Conservation (phyloP, 2,329 filamentous ascomycete genomes). For the Xenoacremonium recifei region DNA sequence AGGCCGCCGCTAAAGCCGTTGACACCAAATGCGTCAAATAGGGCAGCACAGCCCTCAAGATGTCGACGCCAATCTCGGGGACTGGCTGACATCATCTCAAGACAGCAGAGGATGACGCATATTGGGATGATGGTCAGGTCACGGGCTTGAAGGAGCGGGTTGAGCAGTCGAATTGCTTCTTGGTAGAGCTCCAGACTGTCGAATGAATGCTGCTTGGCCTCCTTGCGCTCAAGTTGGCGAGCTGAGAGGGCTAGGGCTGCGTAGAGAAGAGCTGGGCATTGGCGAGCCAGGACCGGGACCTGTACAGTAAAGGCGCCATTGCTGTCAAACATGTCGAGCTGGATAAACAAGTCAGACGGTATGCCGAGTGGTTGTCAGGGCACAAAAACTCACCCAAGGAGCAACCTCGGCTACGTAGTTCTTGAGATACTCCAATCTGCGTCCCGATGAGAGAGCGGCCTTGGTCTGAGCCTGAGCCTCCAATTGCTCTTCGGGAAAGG, state of each 20-base stretch:
- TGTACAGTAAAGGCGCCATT: conserved; percentile 51
- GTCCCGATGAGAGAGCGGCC: conserved; percentile 29
- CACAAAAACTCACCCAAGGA: conserved; percentile 40
- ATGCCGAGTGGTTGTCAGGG: conserved; percentile 12
- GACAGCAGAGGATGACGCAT: conserved; percentile 38
- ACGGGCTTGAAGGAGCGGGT: conserved; percentile 32
- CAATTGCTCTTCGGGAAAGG: conserved; percentile 16
- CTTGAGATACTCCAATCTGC: conserved; percentile 40
- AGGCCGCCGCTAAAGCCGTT: conserved; percentile 52
- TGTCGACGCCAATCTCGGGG: conserved; percentile 53
- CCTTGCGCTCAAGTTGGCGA: conserved; percentile 51
- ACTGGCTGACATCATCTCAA: conserved; percentile 44
- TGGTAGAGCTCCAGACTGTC: conserved; percentile 56
- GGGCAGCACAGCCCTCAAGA: conserved; percentile 55
- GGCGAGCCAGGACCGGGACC: conserved; percentile 47
- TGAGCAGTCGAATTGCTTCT: conserved; percentile 46
- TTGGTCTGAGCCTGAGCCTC: conserved; percentile 21
- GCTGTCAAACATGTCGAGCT: conserved; percentile 59
- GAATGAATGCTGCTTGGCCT: conserved; percentile 41
- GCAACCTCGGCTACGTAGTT: conserved; percentile 54
- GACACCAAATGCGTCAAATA: conserved; percentile 53
- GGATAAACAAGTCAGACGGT: conserved; percentile 8
- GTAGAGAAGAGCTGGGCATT: conserved; percentile 46
- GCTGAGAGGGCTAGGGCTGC: conserved; percentile 55
- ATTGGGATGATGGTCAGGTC: conserved; percentile 34